Percentiles rank a stretch among this genome's conserved stretches.
phyloP scores from a whole-genome alignment of 2,329 filamentous ascomycete species.

The Didymella glomerata region DNA sequence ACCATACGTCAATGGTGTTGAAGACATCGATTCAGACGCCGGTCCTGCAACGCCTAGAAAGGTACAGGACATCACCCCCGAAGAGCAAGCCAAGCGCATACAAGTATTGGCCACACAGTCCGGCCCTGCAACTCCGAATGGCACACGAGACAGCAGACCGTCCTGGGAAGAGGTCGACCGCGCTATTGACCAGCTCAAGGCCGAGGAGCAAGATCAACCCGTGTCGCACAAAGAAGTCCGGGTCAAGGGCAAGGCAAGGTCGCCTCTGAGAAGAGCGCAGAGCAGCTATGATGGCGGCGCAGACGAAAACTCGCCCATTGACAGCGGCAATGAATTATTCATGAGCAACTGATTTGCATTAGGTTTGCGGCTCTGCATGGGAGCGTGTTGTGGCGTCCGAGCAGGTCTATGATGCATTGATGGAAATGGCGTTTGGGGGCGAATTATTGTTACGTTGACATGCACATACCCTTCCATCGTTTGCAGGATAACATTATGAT shows the following conservation, averaged over 20 bases:
- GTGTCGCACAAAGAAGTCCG: conserved; percentile 16
- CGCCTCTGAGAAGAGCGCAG: conserved; percentile 43
- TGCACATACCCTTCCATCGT: conserved; percentile 15
- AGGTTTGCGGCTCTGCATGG: not conserved
- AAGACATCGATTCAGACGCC: conserved; percentile 22
- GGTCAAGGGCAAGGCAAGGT: conserved; percentile 34
- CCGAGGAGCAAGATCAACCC: conserved; percentile 34
- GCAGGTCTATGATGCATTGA: conserved; percentile 15
- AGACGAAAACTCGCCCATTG: conserved; percentile 25
- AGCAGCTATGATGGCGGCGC: conserved; percentile 39
- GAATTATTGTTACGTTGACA: not conserved
- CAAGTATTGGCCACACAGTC: conserved; percentile 53
- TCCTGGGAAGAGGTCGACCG: conserved; percentile 51
- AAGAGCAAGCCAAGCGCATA: conserved; percentile 42
- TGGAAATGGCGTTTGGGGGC: conserved; percentile 12
- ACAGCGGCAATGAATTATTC: conserved; percentile 24
- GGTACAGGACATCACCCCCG: conserved; percentile 17
- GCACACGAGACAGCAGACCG: conserved; percentile 50
- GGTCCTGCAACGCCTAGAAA: conserved; percentile 13
- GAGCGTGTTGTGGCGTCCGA: not conserved
- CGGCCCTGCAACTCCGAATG: conserved; percentile 55
- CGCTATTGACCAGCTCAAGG: conserved; percentile 45
- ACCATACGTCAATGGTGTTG: conserved; percentile 26
- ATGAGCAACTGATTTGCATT: conserved; percentile 14
- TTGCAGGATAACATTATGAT: not conserved